Evolutionary conservation across 768 basidiomycete species (phyloP), one percentile per base, ranked within the genome.

Genomic region (Trametopsis cervina): DNA sequence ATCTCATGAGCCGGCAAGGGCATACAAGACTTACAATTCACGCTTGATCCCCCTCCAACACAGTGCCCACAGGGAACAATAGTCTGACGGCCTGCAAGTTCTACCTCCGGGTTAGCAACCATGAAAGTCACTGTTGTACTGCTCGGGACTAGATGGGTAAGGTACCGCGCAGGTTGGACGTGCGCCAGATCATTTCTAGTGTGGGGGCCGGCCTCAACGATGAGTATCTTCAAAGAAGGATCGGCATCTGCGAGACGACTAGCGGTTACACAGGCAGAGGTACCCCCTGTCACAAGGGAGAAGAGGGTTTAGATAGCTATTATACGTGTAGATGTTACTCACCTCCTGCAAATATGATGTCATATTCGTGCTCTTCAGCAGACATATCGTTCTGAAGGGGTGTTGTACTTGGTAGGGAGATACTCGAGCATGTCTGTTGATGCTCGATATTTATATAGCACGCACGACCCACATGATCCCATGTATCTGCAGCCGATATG

Each of bases 11-110:
- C n/a, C n/a, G n/a, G n/a, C n/a, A n/a, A n/a, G n/a, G n/a, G n/a
- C n/a, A 18, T 12, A 36, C 10, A 18, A 21, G 18, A 35, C 61
- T 40, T 40, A 80, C 81, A 78, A 53, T 83, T 85, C 15, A 84
- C 71, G 44, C 67, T 65, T 0, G 80, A 81, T 0, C 81, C 82
- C 4, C 83, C 83, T 3, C 83, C 83, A 4, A 86, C 55, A 36
- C 71, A 73, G 44, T 74, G 68, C 0, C 76, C 81, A 22, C 65
- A 57, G 0, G 70, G 67, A 4, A 80, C 68, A 29, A 76, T 40
- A 3, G 66, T 56, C 4, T 64, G 55, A 3, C 83, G 78, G 4
- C 73, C 75, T 13, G 58, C 67, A 29, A 72, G 62, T 46, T 69
- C 74, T 0, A 66, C 63, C 53, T 73, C 74, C 4, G 71, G 67